A percentile compares a stretch with the other conserved stretches of the same genome.
phyloP scores from a whole-genome alignment of 2,329 filamentous ascomycete genomes.

The Metarhizium humberi region DNA sequence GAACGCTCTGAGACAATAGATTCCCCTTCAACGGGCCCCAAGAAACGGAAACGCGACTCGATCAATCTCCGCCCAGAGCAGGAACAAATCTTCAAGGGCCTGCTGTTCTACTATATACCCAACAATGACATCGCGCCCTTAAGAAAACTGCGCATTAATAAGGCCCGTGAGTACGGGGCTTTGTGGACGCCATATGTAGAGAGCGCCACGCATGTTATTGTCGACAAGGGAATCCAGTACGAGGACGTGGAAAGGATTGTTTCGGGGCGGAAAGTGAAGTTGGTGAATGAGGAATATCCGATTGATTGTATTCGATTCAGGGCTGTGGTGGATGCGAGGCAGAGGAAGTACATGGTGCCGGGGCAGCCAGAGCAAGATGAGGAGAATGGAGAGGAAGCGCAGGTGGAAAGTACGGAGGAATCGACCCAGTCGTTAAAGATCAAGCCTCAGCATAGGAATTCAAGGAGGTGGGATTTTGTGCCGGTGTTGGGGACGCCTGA shows the following conservation, averaged over 20 bases:
- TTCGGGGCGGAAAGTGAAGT: slow-evolving; percentile 10
- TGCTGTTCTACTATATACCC: slow-evolving; percentile 71
- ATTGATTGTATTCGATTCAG: slow-evolving; percentile 57
- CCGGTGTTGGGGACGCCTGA: slow-evolving; percentile 27
- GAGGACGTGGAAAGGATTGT: slow-evolving; percentile 48
- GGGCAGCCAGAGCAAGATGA: slow-evolving; percentile 30
- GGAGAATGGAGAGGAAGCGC: not conserved
- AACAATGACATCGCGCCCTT: slow-evolving; percentile 63
- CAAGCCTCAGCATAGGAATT: slow-evolving; percentile 33
- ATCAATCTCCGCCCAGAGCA: slow-evolving; percentile 39
- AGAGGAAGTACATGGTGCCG: slow-evolving; percentile 48
- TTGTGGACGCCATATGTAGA: slow-evolving; percentile 53
- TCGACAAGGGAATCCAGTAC: slow-evolving; percentile 60
- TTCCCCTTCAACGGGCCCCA: slow-evolving; percentile 19
- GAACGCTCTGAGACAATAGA: slow-evolving; percentile 7
- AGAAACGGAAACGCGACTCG: slow-evolving; percentile 34
- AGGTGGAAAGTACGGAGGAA: slow-evolving; percentile 8
- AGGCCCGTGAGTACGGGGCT: slow-evolving; percentile 67
- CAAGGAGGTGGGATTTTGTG: slow-evolving; percentile 28
- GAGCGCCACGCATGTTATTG: slow-evolving; percentile 67
- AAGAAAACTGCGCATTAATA: slow-evolving; percentile 63
- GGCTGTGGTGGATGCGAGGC: slow-evolving; percentile 46
- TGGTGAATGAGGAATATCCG: slow-evolving; percentile 63
- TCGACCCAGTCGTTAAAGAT: slow-evolving; percentile 34
- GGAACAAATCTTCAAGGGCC: slow-evolving; percentile 48